Evolutionary conservation across 495 filamentous ascomycete genomes (phyloP), one percentile per base, ranked within the genome.

Genomic region (Recurvomyces mirabilis): DNA sequence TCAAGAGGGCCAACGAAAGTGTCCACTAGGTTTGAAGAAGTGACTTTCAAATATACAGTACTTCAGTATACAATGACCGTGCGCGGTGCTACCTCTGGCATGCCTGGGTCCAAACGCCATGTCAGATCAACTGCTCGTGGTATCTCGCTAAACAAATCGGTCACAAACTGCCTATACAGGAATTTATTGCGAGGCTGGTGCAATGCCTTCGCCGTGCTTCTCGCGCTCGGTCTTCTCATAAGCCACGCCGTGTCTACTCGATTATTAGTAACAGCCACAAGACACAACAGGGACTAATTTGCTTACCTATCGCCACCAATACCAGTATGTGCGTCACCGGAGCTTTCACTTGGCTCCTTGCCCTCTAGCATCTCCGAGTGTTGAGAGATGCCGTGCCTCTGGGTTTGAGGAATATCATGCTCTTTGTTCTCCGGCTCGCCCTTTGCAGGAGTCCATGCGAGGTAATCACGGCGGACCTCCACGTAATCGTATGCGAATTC

Each of bases 401-500:
- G 78, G 14, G 74, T 68, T 41, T 78, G 70, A 1, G 78, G 70
- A 47, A 82, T 74, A 49, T 81, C 67, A 55, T 79, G 72, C 31
- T 79, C 74, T 36, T 65, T 68, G 25, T 64, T 57, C 13, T 69
- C 70, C 51, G 80, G 79, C 25, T 82, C 78, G 28, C 65, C 59
- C 62, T 84, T 84, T 44, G 85, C 82, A 0, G 91, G 89, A 4
- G 86, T 94, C 91, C 91, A 98, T 34, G 91, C 91, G 13, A 95
- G 76, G 69, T 94, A 98, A 62, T 98, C 91, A 47, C 91, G 78
- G 45, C 91, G 81, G 48, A 98, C 91, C 70, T 98, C 91, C 54
- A 98, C 91, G 63, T 98, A 98, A 65, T 98, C 91, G 68, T 98
- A 98, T 5, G 91, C 93, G 59, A 98, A 98, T 65, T 98, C 91